Evolutionary conservation across 306 rosid species (phyloP).

Genomic region (Quercus suber): DNA sequence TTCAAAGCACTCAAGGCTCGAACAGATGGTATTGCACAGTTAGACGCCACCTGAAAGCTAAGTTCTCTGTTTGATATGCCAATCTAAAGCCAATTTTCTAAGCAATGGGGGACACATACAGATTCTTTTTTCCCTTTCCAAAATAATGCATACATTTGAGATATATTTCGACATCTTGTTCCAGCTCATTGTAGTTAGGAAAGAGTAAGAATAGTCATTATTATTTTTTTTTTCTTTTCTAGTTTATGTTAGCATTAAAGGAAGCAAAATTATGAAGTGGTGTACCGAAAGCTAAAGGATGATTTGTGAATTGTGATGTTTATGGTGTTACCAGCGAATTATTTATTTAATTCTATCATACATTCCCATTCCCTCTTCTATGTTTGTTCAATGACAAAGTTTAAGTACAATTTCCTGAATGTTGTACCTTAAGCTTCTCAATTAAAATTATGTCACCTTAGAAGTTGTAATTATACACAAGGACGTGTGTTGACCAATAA

Average conservation of each 20-base stretch:
- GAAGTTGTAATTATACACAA: no score
- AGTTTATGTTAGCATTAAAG: not conserved
- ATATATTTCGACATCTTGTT: conserved; percentile 7
- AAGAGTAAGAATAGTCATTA: not conserved
- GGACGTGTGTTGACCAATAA: no score
- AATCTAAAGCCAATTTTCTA: conserved; percentile 14
- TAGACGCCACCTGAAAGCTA: conserved; percentile 10
- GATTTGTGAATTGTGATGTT: not conserved
- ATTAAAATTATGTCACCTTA: no score
- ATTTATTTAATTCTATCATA: not conserved
- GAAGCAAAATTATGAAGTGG: not conserved
- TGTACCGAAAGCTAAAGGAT: not conserved
- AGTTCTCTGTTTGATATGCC: conserved; percentile 19
- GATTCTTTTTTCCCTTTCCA: conserved; percentile 17
- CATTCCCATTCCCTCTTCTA: not conserved
- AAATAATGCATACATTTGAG: conserved; percentile 13
- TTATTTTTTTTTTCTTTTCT: not conserved
- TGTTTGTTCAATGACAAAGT: not conserved
- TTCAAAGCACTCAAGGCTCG: not conserved
- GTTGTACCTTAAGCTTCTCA: no score
- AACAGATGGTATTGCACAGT: not conserved
- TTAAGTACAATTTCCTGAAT: no score
- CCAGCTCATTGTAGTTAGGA: not conserved
- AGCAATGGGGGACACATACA: not conserved
- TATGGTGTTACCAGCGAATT: not conserved